Evolutionary conservation across 2,329 filamentous ascomycete genomes (phyloP).

Genomic region (Verticillium albo-atrum): DNA sequence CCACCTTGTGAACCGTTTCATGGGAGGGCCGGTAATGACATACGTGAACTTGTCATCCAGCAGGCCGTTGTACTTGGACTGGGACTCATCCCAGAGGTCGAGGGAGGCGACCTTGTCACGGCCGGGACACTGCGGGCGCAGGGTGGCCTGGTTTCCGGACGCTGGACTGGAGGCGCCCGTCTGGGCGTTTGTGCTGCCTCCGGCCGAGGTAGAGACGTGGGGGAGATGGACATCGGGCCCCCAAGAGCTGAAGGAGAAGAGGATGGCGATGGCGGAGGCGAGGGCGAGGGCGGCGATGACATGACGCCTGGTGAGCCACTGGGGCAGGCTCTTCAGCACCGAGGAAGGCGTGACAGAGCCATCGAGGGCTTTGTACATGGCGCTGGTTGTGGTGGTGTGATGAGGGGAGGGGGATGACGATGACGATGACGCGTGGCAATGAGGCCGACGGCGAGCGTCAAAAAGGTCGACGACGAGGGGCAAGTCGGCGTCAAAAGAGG

Average conservation of each 20-base stretch:
- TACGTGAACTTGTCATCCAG: conserved; percentile 22
- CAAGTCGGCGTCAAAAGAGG: too few relatives aligned
- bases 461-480: too few relatives aligned
- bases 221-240: background rate
- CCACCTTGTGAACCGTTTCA: background rate
- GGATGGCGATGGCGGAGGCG: background rate
- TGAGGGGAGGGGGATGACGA: background rate
- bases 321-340: background rate
- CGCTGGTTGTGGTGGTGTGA: background rate
- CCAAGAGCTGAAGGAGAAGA: background rate
- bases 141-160: background rate
- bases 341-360: background rate
- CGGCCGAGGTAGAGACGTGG: background rate
- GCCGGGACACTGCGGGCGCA: background rate
- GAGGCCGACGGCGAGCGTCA: too few relatives aligned
- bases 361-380: background rate
- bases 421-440: too few relatives aligned
- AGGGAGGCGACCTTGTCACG: background rate
- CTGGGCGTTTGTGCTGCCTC: background rate
- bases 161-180: background rate
- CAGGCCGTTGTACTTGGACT: conserved; percentile 9
- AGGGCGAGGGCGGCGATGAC: background rate
- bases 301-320: background rate
- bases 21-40: background rate
- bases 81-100: background rate